Evolutionary conservation across 306 rosid species (phyloP), one percentile per base, ranked within the genome.

Genomic region (Citrullus colocynthis): DNA sequence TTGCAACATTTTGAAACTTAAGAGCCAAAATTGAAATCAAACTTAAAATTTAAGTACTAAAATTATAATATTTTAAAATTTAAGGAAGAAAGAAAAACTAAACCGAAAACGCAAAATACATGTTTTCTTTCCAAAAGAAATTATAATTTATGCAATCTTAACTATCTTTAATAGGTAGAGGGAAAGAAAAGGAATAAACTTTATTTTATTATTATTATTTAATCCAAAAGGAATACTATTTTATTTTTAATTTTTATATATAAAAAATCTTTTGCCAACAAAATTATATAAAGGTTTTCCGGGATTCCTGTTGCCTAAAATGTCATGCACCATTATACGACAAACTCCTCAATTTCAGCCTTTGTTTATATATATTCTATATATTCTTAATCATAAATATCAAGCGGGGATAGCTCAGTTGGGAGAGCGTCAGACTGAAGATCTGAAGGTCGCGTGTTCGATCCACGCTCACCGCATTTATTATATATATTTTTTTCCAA

Each of bases 391-490:
- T 3, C 11, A 4, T 24, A 0, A 7, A 1, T 6, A 63, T 3
- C 5, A 9, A 41, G 55, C 63, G 63, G 78, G 78, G 78, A 41
- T 41, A 41, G 44, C 44, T 41, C 44, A 41, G 44, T 41, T 41
- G 44, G 44, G 44, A 32, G 36, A 32, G 36, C 36, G 36, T 32
- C 48, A 42, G 58, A 74, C 51, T 74, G 51, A 74, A 74, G 64
- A 74, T 74, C 48, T 74, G 49, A 74, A 54, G 78, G 78, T 54
- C 64, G 64, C 32, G 49, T 54, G 64, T 52, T 74, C 48, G 63
- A 74, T 52, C 78, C 63, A 74, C 78, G 78, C 63, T 74, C 78
- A 74, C 49, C 63, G 30, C 64, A 74, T 74, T 3, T 30, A 14
- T 32, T 62, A 3, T 24, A 7, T 44, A 7, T 44, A 0, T 44